A percentile compares a stretch with the other conserved stretches of the same genome.
phyloP scores from a whole-genome alignment of 306 rosid genomes.

The Elaeagnus macrophylla region DNA sequence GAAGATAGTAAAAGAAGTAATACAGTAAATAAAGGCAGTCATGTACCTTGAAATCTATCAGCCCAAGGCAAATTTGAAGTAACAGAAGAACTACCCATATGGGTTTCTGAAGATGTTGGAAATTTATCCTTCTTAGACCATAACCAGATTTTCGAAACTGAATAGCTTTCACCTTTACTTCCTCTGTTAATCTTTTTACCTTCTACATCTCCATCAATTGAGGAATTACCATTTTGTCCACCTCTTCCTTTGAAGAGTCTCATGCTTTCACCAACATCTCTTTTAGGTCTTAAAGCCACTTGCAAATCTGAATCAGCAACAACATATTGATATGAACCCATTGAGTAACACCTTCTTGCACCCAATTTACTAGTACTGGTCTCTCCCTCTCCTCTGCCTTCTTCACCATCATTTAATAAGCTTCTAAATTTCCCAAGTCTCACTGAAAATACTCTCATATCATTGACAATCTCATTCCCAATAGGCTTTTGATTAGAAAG shows the following conservation, averaged over 20 bases:
- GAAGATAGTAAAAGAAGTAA: constrained; percentile 3
- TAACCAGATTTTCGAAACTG: constrained; percentile 89
- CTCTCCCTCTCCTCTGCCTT: constrained; percentile 42
- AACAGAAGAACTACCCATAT: constrained; percentile 34
- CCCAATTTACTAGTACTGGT: constrained; percentile 56
- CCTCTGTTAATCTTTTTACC: constrained; percentile 54
- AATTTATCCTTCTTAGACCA: constrained; percentile 77
- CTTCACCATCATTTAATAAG: constrained; percentile 34
- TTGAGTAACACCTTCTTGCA: constrained; percentile 84
- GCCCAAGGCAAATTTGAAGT: constrained; percentile 41
- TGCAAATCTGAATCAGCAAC: constrained; percentile 74
- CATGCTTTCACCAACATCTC: constrained; percentile 32
- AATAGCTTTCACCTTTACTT: constrained; percentile 82
- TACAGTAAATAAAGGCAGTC: constrained; percentile 15
- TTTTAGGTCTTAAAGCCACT: constrained; percentile 51
- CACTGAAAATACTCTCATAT: constrained; percentile 67
- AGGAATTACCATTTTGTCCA: constrained; percentile 34
- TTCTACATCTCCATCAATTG: constrained; percentile 49
- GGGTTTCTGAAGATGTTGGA: constrained; percentile 39
- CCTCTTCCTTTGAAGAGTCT: constrained; percentile 52
- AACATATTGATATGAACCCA: constrained; percentile 89
- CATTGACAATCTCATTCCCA: constrained; percentile 47
- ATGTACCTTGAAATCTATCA: constrained; percentile 36
- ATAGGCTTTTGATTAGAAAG: constrained; percentile 32
- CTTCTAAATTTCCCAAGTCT: constrained; percentile 76